These are phyloP conservation scores for Zychaea mexicana DNA, from an alignment of 371 early-diverging fungal genomes.

Conservation along the genomic window DNA sequence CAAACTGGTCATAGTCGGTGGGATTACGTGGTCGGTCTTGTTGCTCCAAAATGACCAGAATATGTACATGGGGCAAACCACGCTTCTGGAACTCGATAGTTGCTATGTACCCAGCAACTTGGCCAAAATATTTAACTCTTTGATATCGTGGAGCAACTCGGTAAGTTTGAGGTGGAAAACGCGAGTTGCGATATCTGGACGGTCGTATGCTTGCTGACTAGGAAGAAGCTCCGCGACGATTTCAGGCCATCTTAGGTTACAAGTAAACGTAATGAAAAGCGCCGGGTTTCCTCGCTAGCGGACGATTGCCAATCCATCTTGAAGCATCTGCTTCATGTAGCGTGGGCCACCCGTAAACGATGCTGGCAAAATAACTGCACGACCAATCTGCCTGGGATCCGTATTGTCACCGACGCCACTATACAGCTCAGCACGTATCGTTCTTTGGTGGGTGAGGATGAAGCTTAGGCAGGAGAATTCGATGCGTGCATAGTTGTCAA, in stretches of 20 bases:
- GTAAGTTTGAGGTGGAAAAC: not conserved
- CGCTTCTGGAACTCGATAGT: slow-evolving; percentile 29
- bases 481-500: too few species aligned
- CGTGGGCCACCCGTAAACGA: not conserved
- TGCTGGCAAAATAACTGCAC: too few species aligned
- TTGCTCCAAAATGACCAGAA: slow-evolving; percentile 26
- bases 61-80: slow-evolving; percentile 33
- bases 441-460: too few species aligned
- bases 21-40: slow-evolving; percentile 14
- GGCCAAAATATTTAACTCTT: not conserved
- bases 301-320: not conserved
- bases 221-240: not conserved
- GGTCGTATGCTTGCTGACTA: not conserved
- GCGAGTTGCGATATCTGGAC: not conserved
- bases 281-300: not conserved
- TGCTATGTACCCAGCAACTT: not conserved
- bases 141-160: not conserved
- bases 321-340: not conserved
- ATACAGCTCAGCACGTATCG: too few species aligned
- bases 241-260: not conserved
- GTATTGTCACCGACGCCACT: too few species aligned
- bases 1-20: slow-evolving; percentile 24
- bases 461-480: too few species aligned
- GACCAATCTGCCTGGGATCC: too few species aligned
- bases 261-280: not conserved